Percentiles rank a stretch among this genome's conserved stretches.
phyloP scores from a whole-genome alignment of 192 early-diverging fungal species.

The Backusella morwellensis region DNA sequence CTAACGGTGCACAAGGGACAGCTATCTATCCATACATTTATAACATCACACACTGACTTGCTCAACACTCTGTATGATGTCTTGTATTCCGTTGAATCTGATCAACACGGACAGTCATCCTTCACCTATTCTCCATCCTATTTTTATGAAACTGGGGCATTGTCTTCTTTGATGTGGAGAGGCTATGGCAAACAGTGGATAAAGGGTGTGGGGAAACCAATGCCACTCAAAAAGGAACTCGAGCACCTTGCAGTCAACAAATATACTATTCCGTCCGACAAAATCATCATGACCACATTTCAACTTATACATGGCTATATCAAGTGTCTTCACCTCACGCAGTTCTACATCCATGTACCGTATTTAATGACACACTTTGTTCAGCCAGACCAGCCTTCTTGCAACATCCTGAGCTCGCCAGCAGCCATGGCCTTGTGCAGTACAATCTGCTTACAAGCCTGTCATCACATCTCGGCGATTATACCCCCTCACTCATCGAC shows the following conservation, averaged over 20 bases:
- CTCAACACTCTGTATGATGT: neutral
- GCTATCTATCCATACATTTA: neutral
- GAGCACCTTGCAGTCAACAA: neutral
- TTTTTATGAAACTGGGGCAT: neutral
- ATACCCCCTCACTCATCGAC: no score
- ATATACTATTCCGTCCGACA: neutral
- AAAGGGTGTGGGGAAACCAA: neutral
- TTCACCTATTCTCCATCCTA: neutral
- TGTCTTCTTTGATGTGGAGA: neutral
- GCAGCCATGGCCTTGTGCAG: no score
- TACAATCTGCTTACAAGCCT: no score
- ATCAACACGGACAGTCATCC: neutral
- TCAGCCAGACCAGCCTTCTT: no score
- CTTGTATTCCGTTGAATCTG: neutral
- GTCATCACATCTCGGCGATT: no score
- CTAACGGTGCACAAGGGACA: neutral
- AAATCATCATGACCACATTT: neutral
- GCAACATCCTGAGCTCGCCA: no score
- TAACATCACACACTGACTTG: neutral
- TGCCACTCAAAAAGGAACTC: neutral
- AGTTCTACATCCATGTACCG: conserved; percentile 6
- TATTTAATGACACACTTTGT: neutral
- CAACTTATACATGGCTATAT: neutral
- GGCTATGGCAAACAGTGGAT: neutral
- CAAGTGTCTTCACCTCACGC: neutral